Conservation (phyloP, 345 rosid genomes). For the Lumnitzera littorea region DNA sequence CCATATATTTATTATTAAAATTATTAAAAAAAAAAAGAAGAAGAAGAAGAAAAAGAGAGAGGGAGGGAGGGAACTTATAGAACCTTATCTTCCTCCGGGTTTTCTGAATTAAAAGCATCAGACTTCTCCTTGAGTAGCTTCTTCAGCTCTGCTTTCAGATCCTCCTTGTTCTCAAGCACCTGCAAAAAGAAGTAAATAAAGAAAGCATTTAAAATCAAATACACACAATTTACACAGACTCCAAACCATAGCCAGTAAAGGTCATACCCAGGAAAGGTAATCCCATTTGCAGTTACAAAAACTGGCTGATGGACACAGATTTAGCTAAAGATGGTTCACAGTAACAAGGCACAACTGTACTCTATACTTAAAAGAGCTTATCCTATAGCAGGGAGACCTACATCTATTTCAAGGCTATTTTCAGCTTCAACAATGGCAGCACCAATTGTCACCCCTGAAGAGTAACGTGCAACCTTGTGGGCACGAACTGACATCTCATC, state of each 20-base stretch:
- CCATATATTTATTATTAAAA: background rate
- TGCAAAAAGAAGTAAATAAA: conserved; percentile 15
- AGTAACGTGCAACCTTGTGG: conserved; percentile 37
- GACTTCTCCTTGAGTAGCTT: conserved; percentile 54
- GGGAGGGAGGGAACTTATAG: background rate
- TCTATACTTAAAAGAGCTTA: conserved; percentile 20
- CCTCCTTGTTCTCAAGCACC: conserved; percentile 56
- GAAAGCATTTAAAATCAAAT: background rate
- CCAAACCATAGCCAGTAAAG: conserved; percentile 39
- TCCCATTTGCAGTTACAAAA: conserved; percentile 29
- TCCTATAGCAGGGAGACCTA: conserved; percentile 49
- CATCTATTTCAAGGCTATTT: conserved; percentile 62
- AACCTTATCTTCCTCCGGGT: conserved; percentile 76
- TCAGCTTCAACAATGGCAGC: conserved; percentile 82
- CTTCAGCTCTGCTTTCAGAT: conserved; percentile 66
- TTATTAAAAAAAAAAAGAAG: background rate
- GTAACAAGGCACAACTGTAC: too few relatives aligned
- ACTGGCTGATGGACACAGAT: conserved; percentile 36
- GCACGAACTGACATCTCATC: conserved; percentile 25
- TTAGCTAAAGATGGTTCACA: background rate
- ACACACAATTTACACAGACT: background rate
- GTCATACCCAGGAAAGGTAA: conserved; percentile 38
- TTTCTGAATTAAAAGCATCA: conserved; percentile 59
- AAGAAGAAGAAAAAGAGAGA: background rate
- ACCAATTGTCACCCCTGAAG: conserved; percentile 53